Evolutionary conservation across 306 rosid species (phyloP).

Genomic region (Citrullus amarus): DNA sequence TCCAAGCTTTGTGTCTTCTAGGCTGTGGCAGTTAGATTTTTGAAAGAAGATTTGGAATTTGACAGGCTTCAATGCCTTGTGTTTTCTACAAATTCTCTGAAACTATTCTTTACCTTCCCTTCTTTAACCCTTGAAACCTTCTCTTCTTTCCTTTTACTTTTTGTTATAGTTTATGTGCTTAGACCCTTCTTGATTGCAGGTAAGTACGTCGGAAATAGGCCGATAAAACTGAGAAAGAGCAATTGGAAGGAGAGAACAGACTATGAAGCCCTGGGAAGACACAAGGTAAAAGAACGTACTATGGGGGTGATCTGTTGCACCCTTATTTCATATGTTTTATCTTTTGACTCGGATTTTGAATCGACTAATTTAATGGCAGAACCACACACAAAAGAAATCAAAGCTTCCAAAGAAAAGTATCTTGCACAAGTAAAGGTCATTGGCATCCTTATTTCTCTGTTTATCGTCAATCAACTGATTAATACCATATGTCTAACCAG

Average conservation of each 20-base stretch:
- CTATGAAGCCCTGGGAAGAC: slow-evolving; percentile 54
- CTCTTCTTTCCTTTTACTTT: not conserved
- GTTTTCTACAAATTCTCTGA: not conserved
- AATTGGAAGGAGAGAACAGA: slow-evolving; percentile 97
- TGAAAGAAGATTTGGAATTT: not conserved
- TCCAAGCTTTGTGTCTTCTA: not conserved
- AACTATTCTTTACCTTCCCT: not conserved
- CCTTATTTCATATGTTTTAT: not conserved
- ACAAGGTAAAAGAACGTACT: slow-evolving; percentile 35
- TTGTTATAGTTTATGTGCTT: not conserved
- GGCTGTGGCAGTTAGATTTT: not conserved
- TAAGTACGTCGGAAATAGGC: slow-evolving; percentile 90
- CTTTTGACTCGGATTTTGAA: not conserved
- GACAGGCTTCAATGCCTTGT: not conserved
- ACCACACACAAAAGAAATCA: slow-evolving; percentile 51
- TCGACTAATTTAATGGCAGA: slow-evolving; percentile 24
- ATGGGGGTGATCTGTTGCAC: not conserved
- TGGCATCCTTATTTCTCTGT: not conserved
- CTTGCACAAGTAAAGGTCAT: slow-evolving; percentile 55
- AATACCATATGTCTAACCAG: not conserved
- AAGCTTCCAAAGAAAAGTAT: slow-evolving; percentile 67
- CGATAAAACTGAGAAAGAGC: slow-evolving; percentile 88
- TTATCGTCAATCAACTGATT: not conserved
- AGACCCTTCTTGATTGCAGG: slow-evolving; percentile 33
- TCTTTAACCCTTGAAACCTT: not conserved